Evolutionary conservation across 2,329 filamentous ascomycete genomes (phyloP).

Genomic region (Aspergillus sergii): DNA sequence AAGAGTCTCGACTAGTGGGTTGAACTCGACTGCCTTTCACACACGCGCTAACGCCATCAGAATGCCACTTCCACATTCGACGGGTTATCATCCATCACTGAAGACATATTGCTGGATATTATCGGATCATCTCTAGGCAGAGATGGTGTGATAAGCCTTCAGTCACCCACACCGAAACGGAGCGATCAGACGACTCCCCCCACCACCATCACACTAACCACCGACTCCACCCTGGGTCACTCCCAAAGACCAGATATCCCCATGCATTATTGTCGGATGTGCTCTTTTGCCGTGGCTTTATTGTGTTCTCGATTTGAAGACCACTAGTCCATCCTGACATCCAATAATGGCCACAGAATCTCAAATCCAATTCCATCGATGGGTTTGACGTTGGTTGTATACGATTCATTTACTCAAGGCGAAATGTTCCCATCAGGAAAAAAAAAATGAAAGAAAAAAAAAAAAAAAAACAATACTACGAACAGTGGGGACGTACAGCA

Average conservation of each 20-base stretch:
- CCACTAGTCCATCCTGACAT: not conserved
- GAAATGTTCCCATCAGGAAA: not conserved
- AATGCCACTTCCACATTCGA: not conserved
- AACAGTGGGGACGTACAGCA: not conserved
- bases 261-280: not conserved
- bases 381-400: not conserved
- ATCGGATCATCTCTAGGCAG: not conserved
- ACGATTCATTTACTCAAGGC: not conserved
- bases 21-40: not conserved
- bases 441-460: too few species aligned
- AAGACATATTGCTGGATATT: not conserved
- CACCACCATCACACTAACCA: constrained; percentile 11
- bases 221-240: constrained; percentile 1
- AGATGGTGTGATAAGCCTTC: not conserved
- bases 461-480: too few species aligned
- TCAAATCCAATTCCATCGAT: not conserved
- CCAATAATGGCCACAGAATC: constrained; percentile 6
- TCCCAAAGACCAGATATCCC: not conserved
- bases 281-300: not conserved
- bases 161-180: constrained; percentile 2
- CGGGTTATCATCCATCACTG: not conserved
- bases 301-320: not conserved
- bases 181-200: constrained; percentile 14
- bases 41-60: not conserved
- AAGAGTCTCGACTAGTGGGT: not conserved